Percentiles rank a stretch among this genome's conserved stretches.
Evolutionary conservation across 1,284 basidiomycete species (phyloP).

Genomic region (Leccinum olivaceoglutinosum): DNA sequence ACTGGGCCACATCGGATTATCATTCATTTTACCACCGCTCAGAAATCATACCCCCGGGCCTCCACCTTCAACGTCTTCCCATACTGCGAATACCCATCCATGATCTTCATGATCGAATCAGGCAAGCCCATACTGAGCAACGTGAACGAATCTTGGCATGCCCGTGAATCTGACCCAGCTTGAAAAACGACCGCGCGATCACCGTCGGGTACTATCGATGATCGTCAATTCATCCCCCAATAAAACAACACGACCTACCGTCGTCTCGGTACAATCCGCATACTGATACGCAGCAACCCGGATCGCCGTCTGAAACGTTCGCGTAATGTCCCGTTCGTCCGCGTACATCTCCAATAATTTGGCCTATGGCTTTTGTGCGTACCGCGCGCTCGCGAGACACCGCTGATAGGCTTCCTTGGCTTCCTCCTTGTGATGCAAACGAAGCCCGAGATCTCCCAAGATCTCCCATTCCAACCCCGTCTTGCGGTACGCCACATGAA

Average conservation of each 20-base stretch:
- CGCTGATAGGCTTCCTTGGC: constrained; percentile 96
- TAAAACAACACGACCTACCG: constrained; percentile 42
- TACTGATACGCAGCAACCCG: constrained; percentile 90
- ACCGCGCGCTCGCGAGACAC: constrained; percentile 82
- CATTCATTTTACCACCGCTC: background rate
- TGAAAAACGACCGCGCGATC: constrained; percentile 88
- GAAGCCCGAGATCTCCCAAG: constrained; percentile 87
- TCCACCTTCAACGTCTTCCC: constrained; percentile 80
- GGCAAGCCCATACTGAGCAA: constrained; percentile 90
- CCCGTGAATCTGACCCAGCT: constrained; percentile 90
- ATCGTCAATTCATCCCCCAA: background rate
- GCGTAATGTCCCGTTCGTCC: constrained; percentile 88
- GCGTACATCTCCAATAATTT: constrained; percentile 93
- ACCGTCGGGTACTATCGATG: constrained; percentile 76
- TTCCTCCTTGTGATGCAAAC: constrained; percentile 95
- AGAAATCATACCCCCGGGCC: constrained; percentile 57
- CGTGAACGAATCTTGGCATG: constrained; percentile 92
- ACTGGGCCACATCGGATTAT: background rate
- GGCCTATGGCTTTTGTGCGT: constrained; percentile 88
- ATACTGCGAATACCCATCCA: constrained; percentile 80
- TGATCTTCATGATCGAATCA: constrained; percentile 78
- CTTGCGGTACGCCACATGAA: constrained; percentile 89
- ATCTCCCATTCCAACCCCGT: constrained; percentile 99
- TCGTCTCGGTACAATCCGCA: constrained; percentile 80
- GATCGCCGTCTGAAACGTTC: constrained; percentile 88